Conservation (phyloP, 2,329 filamentous ascomycete genomes). For the Talaromyces albobiverticillius region DNA sequence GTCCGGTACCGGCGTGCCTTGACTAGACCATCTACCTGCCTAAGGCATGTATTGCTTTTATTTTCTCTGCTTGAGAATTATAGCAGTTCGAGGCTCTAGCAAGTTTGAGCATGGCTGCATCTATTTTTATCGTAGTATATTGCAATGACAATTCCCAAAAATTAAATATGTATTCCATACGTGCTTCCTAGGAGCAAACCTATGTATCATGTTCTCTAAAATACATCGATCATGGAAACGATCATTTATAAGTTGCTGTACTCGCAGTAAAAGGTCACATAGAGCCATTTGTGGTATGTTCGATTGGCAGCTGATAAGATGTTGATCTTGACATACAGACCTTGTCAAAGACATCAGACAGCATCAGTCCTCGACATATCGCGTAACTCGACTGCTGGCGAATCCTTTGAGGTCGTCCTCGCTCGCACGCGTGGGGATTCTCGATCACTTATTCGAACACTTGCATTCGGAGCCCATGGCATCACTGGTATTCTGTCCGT, state of each 20-base stretch:
- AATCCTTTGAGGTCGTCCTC: not conserved
- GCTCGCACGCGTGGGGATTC: not conserved
- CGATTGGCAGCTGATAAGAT: no score
- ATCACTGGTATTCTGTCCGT: constrained; percentile 20
- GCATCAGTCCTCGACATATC: not conserved
- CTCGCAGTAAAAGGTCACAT: no score
- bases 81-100: no score
- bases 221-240: not conserved
- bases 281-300: no score
- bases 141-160: not conserved
- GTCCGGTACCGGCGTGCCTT: no score
- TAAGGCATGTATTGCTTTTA: no score
- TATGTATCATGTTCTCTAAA: not conserved
- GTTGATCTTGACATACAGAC: not conserved
- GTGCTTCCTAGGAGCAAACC: not conserved
- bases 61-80: no score
- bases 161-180: not conserved
- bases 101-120: no score
- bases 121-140: no score
- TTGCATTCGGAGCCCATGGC: constrained; percentile 21
- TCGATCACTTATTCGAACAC: constrained; percentile 8
- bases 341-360: not conserved
- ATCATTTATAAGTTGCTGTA: no score
- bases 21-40: no score
- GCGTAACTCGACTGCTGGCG: not conserved